phyloP scores from a whole-genome alignment of 106 monocot genomes.

The Vanilla planifolia region DNA sequence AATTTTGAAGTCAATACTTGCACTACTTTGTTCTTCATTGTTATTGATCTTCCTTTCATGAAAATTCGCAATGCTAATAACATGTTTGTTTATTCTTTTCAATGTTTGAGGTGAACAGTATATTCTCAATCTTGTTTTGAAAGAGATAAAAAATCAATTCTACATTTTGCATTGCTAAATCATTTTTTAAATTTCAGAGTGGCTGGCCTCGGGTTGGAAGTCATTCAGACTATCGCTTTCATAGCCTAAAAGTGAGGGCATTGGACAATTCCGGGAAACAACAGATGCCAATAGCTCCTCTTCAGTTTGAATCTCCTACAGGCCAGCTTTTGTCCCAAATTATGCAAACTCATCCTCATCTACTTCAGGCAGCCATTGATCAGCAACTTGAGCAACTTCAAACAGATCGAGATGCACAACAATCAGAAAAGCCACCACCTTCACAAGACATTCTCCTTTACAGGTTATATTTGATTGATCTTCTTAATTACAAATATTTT shows the following conservation, averaged over 20 bases:
- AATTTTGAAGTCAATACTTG: no score
- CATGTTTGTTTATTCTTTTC: no score
- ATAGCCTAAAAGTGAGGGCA: slow-evolving; percentile 32
- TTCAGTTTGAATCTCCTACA: slow-evolving; percentile 44
- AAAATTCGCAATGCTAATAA: no score
- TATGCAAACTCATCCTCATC: slow-evolving; percentile 66
- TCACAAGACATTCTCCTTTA: slow-evolving; percentile 38
- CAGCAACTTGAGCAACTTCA: slow-evolving; percentile 61
- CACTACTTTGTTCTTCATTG: no score
- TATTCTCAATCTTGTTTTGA: no score
- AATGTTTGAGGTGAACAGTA: no score
- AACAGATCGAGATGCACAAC: slow-evolving; percentile 28
- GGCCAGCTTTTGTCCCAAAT: slow-evolving; percentile 64
- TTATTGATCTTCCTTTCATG: no score
- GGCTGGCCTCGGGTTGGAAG: slow-evolving; percentile 14
- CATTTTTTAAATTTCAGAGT: slow-evolving; percentile 6
- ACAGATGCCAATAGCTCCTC: slow-evolving; percentile 35
- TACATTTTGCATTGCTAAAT: neutral
- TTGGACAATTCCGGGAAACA: slow-evolving; percentile 25
- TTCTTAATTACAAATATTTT: neutral
- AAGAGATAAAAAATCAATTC: no score
- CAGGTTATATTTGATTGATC: slow-evolving; percentile 14
- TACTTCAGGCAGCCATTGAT: slow-evolving; percentile 57
- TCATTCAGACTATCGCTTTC: slow-evolving; percentile 8
- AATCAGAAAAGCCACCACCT: slow-evolving; percentile 15